Evolutionary conservation across 2,329 filamentous ascomycete species (phyloP), one percentile per base, ranked within the genome.

Genomic region (Trichoderma citrinoviride): DNA sequence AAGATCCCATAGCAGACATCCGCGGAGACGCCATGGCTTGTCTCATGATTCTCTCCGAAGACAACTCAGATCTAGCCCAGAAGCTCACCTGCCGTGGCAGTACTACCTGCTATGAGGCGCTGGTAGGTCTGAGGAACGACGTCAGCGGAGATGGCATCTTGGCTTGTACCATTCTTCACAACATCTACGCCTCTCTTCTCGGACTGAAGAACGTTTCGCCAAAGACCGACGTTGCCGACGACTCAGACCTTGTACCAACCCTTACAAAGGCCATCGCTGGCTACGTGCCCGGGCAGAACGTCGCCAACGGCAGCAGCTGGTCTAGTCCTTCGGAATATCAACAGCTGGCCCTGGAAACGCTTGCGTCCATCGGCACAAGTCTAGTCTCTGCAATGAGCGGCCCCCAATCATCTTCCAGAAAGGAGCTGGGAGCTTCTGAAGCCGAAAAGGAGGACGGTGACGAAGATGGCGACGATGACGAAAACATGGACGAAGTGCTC

Each of bases 311-410:
- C 37, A 66, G 74, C 63, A 75, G 74, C 63, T 79, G 76, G 71
- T 77, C 77, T 8, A 78, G 75, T 67, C 75, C 80, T 1, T 68
- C 75, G 7, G 82, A 85, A 67, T 79, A 82, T 44, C 74, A 84
- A 58, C 79, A 84, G 70, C 74, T 87, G 17, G 85, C 85, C 3
- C 76, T 90, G 0, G 86, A 90, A 73, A 84, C 87, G 17, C 77
- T 89, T 0, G 87, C 86, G 4, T 86, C 86, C 7, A 89, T 90
- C 53, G 86, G 86, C 47, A 88, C 86, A 3, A 81, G 79, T 52
- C 77, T 89, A 14, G 82, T 84, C 70, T 78, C 81, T 40, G 81
- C 82, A 6, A 72, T 84, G 47, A 80, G 81, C 65, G 79, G 60
- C 8, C 64, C 63, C 5, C 69, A 68, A 0, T 37, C 65, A 37